Percentiles rank a stretch among this genome's conserved stretches.
Conservation (phyloP, 2,329 filamentous ascomycete genomes). For the Aureobasidium lini region DNA sequence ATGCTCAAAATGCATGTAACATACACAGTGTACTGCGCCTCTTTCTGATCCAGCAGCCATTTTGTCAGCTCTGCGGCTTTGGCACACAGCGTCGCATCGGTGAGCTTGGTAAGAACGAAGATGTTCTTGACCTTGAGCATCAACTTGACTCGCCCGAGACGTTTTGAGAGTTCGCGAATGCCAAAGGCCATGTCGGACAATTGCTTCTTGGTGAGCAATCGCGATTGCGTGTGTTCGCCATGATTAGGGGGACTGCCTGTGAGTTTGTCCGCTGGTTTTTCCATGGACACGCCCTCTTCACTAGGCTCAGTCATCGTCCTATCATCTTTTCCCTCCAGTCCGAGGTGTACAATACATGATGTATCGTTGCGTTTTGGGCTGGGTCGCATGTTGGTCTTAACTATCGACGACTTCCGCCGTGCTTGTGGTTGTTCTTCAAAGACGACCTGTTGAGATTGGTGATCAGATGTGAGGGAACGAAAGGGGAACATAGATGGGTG, state of each 20-base stretch:
- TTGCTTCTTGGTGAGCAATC: constrained; percentile 91
- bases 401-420: constrained; percentile 55
- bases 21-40: constrained; percentile 64
- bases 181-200: constrained; percentile 96
- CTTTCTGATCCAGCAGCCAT: constrained; percentile 70
- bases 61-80: constrained; percentile 68
- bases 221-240: constrained; percentile 45
- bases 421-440: constrained; percentile 46
- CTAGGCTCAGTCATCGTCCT: constrained; percentile 18
- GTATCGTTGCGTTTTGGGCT: constrained; percentile 36
- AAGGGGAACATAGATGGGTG: background rate
- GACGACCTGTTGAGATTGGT: constrained; percentile 40
- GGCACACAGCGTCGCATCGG: constrained; percentile 70
- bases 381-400: constrained; percentile 32
- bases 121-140: constrained; percentile 75
- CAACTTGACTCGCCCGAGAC: constrained; percentile 73
- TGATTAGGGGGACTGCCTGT: constrained; percentile 26
- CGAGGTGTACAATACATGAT: constrained; percentile 54
- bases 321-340: constrained; percentile 42
- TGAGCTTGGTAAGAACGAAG: constrained; percentile 86
- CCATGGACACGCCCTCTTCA: constrained; percentile 24
- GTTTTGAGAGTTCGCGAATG: constrained; percentile 81
- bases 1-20: constrained; percentile 2
- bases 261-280: constrained; percentile 37
- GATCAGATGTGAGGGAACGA: background rate